These are phyloP conservation scores for Vicia villosa DNA, from an alignment of 306 rosid species.

Conservation along the genomic window DNA sequence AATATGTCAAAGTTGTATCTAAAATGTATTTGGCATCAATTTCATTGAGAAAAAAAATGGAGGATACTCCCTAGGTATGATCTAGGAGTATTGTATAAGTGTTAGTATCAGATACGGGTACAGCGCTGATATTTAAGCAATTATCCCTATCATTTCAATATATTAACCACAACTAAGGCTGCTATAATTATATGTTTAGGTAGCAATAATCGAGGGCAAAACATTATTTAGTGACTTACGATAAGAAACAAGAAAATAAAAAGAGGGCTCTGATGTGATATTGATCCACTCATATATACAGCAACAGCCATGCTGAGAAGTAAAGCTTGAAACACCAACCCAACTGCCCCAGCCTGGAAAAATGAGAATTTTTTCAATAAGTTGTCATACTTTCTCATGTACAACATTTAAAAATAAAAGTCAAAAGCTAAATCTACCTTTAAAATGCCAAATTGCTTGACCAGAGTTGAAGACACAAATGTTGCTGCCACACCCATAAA, in stretches of 20 bases:
- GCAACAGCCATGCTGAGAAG: slow-evolving; percentile 88
- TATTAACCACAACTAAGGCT: neutral
- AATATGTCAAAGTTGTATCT: neutral
- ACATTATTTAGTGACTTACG: slow-evolving; percentile 57
- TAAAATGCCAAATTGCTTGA: slow-evolving; percentile 76
- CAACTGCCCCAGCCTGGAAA: slow-evolving; percentile 91
- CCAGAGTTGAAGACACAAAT: slow-evolving; percentile 81
- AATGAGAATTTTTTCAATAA: slow-evolving; percentile 21
- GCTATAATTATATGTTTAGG: slow-evolving; percentile 4
- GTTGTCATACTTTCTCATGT: neutral
- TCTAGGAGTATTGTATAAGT: neutral
- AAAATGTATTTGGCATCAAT: neutral
- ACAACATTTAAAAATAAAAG: neutral
- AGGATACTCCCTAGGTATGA: neutral
- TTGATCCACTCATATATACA: slow-evolving; percentile 77
- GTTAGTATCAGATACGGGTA: neutral
- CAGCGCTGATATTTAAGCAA: neutral
- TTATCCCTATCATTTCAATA: slow-evolving; percentile 8
- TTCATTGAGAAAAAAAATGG: neutral
- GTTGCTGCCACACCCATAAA: slow-evolving; percentile 98
- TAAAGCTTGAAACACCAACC: slow-evolving; percentile 88
- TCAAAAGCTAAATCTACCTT: slow-evolving; percentile 54
- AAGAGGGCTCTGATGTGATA: slow-evolving; percentile 73
- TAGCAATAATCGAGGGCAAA: slow-evolving; percentile 24
- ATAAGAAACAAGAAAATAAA: slow-evolving; percentile 77